Evolutionary conservation across 352 stramenopile genomes (phyloP).

Genomic region (Globisporangium barbulae): DNA sequence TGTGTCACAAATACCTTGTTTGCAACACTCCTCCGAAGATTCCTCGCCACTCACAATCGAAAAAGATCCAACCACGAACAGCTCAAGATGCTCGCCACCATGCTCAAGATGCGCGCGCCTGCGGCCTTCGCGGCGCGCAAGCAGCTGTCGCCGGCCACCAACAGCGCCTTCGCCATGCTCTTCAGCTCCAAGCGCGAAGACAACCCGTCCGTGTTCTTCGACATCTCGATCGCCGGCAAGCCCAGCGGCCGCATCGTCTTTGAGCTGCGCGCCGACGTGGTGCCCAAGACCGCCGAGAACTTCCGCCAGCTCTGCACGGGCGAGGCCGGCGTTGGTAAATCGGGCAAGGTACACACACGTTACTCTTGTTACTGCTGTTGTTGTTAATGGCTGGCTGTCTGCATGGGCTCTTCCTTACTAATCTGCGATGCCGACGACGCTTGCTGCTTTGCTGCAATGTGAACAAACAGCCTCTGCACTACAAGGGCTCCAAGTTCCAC

Average conservation of each 20-base stretch:
- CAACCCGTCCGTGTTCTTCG: constrained; percentile 96
- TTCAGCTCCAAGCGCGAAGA: constrained; percentile 61
- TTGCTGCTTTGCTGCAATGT: neutral
- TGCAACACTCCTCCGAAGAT: too few species aligned
- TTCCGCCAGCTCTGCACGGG: constrained; percentile 97
- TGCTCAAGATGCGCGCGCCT: constrained; percentile 32
- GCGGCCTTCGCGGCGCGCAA: constrained; percentile 14
- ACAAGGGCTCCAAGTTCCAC: constrained; percentile 91
- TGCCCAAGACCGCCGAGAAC: constrained; percentile 98
- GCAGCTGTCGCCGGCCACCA: constrained; percentile 9
- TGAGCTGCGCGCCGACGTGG: constrained; percentile 93
- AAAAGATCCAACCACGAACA: constrained; percentile 2
- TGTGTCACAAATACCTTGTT: too few species aligned
- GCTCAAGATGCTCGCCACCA: constrained; percentile 16
- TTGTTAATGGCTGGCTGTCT: neutral
- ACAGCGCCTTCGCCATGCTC: constrained; percentile 18
- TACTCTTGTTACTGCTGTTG: neutral
- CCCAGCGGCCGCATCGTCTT: constrained; percentile 82
- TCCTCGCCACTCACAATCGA: too few species aligned
- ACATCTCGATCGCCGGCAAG: constrained; percentile 94
- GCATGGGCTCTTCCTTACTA: neutral
- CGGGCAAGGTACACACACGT: constrained; percentile 35
- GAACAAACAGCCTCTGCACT: constrained; percentile 51
- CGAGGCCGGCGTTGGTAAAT: constrained; percentile 90
- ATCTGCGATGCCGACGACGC: neutral